Evolutionary conservation across 2,329 filamentous ascomycete species (phyloP), one percentile per base, ranked within the genome.

Genomic region (Pezicula carpinea): DNA sequence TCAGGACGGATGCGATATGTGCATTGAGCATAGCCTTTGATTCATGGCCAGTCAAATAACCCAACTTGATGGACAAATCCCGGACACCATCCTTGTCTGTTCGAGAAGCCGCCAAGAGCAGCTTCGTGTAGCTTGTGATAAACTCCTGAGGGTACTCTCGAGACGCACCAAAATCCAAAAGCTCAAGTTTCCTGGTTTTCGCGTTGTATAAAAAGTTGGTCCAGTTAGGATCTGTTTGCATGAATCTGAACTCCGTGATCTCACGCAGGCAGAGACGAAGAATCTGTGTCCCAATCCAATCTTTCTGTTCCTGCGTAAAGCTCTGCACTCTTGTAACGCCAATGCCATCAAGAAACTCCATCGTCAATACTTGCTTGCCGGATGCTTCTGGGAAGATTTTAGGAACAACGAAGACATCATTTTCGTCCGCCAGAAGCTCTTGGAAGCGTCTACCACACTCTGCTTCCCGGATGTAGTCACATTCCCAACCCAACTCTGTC

Each of bases 141-240:
- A 99, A 99, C 13, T 78, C 71, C 33, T 80, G 76, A 0, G 91
- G 89, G 63, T 84, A 99, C 56, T 90, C 92, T 59, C 93, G 79
- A 17, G 86, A 90, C 31, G 93, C 93, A 49, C 93, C 93, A 66
- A 99, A 99, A 68, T 99, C 95, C 44, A 99, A 82, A 1, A 99
- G 79, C 66, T 96, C 91, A 13, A 99, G 83, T 61, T 82, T 86
- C 58, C 82, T 72, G 4, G 76, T 81, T 17, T 72, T 59, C 1
- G 82, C 72, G 59, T 97, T 93, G 74, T 89, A 99, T 17, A 97
- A 76, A 67, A 99, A 99, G 68, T 99, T 99, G 29, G 92, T 97
- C 93, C 93, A 99, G 73, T 99, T 99, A 34, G 93, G 93, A 64
- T 99, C 93, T 5, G 93, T 99, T 70, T 99, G 93, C 93, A 99